A percentile compares a stretch with the other conserved stretches of the same genome.
phyloP scores from a whole-genome alignment of 2,329 filamentous ascomycete species.

The Aspergillus sp. region DNA sequence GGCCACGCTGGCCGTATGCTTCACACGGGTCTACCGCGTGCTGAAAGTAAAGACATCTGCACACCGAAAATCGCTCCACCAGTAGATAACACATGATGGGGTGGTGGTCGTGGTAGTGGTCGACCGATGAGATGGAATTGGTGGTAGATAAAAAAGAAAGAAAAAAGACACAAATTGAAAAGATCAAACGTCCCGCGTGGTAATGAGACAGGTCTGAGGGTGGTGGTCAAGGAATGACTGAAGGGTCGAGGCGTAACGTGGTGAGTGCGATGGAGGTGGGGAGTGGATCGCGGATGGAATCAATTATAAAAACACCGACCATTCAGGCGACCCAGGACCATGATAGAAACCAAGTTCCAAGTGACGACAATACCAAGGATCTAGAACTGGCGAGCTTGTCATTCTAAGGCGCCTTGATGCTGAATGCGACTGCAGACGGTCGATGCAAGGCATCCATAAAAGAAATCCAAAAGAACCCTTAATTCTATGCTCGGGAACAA shows the following conservation, averaged over 20 bases:
- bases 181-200: slow-evolving; percentile 4
- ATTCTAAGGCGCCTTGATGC: neutral
- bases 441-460: slow-evolving; percentile 14
- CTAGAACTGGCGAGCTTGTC: neutral
- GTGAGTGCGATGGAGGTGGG: neutral
- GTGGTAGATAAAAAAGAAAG: neutral
- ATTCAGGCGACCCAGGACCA: slow-evolving; percentile 4
- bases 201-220: neutral
- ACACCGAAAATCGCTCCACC: slow-evolving; percentile 81
- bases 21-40: slow-evolving; percentile 83
- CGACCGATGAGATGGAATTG: neutral
- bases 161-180: neutral
- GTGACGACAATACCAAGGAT: neutral
- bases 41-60: slow-evolving; percentile 83
- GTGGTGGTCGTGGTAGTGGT: neutral
- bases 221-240: slow-evolving; percentile 4
- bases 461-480: neutral
- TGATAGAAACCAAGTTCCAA: neutral
- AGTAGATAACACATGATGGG: slow-evolving; percentile 81
- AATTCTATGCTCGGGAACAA: slow-evolving; percentile 1
- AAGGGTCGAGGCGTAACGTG: neutral
- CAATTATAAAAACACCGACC: slow-evolving; percentile 1
- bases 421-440: neutral
- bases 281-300: slow-evolving; percentile 1
- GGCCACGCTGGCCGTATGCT: slow-evolving; percentile 71